These are phyloP conservation scores for Panaeolus papilionaceus DNA, from an alignment of 768 basidiomycete species.

Conservation along the genomic window DNA sequence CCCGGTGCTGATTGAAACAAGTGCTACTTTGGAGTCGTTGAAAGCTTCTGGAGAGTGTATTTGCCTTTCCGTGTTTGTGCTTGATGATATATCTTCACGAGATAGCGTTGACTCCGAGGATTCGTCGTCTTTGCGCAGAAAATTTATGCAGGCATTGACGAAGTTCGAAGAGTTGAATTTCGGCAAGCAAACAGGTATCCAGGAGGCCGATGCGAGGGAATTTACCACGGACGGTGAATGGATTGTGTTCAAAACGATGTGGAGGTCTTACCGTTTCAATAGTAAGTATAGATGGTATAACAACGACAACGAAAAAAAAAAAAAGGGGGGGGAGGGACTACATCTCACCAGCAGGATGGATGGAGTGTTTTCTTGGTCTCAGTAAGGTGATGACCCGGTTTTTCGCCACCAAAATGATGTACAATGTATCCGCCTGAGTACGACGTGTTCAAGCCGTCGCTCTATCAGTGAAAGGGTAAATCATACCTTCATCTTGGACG, in stretches of 20 bases:
- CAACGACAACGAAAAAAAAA: not conserved
- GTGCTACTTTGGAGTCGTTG: slow-evolving; percentile 54
- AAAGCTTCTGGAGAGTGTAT: slow-evolving; percentile 27
- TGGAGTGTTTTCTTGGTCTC: slow-evolving; percentile 90
- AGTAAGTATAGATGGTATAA: slow-evolving; percentile 3
- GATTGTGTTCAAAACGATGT: slow-evolving; percentile 91
- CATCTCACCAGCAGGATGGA: slow-evolving; percentile 84
- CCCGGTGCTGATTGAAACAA: slow-evolving; percentile 83
- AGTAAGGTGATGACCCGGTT: slow-evolving; percentile 86
- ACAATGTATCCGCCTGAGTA: slow-evolving; percentile 79
- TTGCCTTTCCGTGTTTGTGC: not conserved
- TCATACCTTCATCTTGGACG: slow-evolving; percentile 77
- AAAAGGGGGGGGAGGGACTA: not conserved
- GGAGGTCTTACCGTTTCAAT: slow-evolving; percentile 67
- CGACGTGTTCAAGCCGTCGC: slow-evolving; percentile 5
- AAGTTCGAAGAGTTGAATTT: slow-evolving; percentile 92
- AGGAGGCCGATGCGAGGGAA: slow-evolving; percentile 83
- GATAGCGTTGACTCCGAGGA: slow-evolving; percentile 1
- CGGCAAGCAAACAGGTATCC: slow-evolving; percentile 95
- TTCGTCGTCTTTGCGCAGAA: slow-evolving; percentile 55
- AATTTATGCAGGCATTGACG: slow-evolving; percentile 89
- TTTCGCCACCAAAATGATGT: slow-evolving; percentile 84
- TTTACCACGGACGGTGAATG: slow-evolving; percentile 80
- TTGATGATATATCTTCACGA: not conserved
- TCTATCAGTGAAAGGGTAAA: not conserved